Percentiles rank a stretch among this genome's conserved stretches.
Evolutionary conservation across 1,284 basidiomycete genomes (phyloP).

Genomic region (Cutaneotrichosporon daszewskae): DNA sequence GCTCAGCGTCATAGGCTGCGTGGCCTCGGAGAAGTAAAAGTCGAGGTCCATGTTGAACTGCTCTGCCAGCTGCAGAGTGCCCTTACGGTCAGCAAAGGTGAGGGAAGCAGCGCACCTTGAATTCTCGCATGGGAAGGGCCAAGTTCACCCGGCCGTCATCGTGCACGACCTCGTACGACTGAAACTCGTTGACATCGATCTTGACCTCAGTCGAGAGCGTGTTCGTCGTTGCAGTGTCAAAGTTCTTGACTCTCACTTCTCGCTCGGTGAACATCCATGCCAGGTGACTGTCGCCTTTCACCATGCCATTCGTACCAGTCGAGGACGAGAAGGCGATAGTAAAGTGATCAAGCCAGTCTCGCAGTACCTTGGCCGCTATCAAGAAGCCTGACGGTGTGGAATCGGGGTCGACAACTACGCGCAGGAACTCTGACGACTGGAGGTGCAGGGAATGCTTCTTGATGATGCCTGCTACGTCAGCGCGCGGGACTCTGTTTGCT

Average conservation of each 20-base stretch:
- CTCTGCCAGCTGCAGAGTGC: slow-evolving; percentile 40
- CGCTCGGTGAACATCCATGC: slow-evolving; percentile 41
- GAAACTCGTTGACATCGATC: slow-evolving; percentile 39
- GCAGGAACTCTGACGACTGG: slow-evolving; percentile 35
- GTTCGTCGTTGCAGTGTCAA: slow-evolving; percentile 20
- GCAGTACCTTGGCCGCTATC: slow-evolving; percentile 35
- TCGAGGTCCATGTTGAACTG: slow-evolving; percentile 38
- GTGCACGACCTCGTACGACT: slow-evolving; percentile 32
- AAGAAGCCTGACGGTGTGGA: slow-evolving; percentile 39
- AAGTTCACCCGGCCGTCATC: slow-evolving; percentile 33
- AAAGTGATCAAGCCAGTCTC: slow-evolving; percentile 47
- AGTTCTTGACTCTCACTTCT: slow-evolving; percentile 42
- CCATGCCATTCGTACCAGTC: slow-evolving; percentile 4
- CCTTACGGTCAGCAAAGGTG: slow-evolving; percentile 25
- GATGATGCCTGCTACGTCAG: slow-evolving; percentile 31
- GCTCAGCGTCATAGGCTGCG: slow-evolving; percentile 42
- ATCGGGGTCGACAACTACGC: slow-evolving; percentile 39
- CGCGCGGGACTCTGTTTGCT: background rate
- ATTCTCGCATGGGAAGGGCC: slow-evolving; percentile 46
- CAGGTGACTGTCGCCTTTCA: slow-evolving; percentile 34
- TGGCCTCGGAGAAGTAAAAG: slow-evolving; percentile 38
- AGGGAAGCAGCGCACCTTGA: slow-evolving; percentile 32
- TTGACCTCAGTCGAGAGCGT: slow-evolving; percentile 41
- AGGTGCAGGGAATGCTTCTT: slow-evolving; percentile 46
- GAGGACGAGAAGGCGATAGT: slow-evolving; percentile 21